These are phyloP conservation scores for Sporothrix pseudoabietina DNA, from an alignment of 2,329 filamentous ascomycete species.

Conservation along the genomic window DNA sequence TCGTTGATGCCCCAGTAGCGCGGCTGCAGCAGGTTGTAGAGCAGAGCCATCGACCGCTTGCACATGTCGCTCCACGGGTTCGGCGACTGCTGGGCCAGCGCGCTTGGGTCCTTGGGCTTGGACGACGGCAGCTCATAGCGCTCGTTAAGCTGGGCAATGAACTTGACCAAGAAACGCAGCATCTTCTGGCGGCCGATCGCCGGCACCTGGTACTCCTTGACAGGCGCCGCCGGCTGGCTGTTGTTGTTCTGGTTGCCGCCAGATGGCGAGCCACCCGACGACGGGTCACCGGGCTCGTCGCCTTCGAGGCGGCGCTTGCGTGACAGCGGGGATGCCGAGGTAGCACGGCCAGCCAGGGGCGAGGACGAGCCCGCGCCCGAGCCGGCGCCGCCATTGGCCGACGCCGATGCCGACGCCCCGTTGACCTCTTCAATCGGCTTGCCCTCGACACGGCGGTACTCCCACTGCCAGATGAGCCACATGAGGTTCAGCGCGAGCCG, in stretches of 20 bases:
- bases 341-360: slow-evolving; percentile 42
- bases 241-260: slow-evolving; percentile 30
- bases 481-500: slow-evolving; percentile 90
- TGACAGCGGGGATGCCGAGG: slow-evolving; percentile 70
- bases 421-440: slow-evolving; percentile 41
- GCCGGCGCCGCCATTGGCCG: not conserved
- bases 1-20: slow-evolving; percentile 91
- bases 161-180: slow-evolving; percentile 92
- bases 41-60: slow-evolving; percentile 77
- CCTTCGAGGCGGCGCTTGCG: slow-evolving; percentile 78
- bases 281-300: slow-evolving; percentile 30
- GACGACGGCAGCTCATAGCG: slow-evolving; percentile 76
- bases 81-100: slow-evolving; percentile 51
- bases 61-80: slow-evolving; percentile 73
- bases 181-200: slow-evolving; percentile 71
- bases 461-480: slow-evolving; percentile 89
- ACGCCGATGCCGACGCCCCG: not conserved
- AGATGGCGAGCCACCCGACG: slow-evolving; percentile 36
- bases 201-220: slow-evolving; percentile 71
- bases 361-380: not conserved
- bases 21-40: slow-evolving; percentile 82
- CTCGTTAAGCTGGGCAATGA: slow-evolving; percentile 88
- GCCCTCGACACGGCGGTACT: slow-evolving; percentile 75
- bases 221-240: slow-evolving; percentile 44
- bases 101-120: slow-evolving; percentile 60